Conservation (phyloP, 1,284 basidiomycete species). For the Salmacisia buchloeana region DNA sequence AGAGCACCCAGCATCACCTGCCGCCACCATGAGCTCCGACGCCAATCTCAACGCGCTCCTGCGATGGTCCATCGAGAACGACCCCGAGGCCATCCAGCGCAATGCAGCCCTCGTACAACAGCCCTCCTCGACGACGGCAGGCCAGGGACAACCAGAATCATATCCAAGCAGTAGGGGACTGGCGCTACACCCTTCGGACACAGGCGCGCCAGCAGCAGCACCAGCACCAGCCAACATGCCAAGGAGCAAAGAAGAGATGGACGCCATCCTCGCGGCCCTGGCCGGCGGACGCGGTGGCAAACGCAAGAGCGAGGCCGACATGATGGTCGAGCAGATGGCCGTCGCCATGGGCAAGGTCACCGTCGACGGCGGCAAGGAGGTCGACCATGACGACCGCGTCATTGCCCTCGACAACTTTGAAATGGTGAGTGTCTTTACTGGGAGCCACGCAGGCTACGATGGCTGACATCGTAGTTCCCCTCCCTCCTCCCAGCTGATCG, state of each 20-base stretch:
- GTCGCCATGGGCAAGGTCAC: slow-evolving; percentile 33
- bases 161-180: no score
- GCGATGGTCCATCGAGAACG: slow-evolving; percentile 8
- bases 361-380: background rate
- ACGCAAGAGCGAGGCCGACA: slow-evolving; percentile 48
- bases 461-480: slow-evolving; percentile 11
- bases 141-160: no score
- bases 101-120: no score
- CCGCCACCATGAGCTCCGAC: background rate
- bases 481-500: no score
- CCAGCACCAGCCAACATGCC: background rate
- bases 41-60: background rate
- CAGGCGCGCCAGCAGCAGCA: background rate
- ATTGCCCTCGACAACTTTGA: slow-evolving; percentile 87
- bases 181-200: background rate
- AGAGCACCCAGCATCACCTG: no score
- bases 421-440: slow-evolving; percentile 61
- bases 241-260: background rate
- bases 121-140: no score
- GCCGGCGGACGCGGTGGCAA: slow-evolving; percentile 32
- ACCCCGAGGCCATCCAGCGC: background rate
- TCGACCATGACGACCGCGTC: slow-evolving; percentile 53
- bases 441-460: background rate
- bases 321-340: slow-evolving; percentile 47
- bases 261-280: background rate